These are phyloP conservation scores for Alternaria ventricosa DNA, from an alignment of 2,329 filamentous ascomycete species.

Conservation along the genomic window DNA sequence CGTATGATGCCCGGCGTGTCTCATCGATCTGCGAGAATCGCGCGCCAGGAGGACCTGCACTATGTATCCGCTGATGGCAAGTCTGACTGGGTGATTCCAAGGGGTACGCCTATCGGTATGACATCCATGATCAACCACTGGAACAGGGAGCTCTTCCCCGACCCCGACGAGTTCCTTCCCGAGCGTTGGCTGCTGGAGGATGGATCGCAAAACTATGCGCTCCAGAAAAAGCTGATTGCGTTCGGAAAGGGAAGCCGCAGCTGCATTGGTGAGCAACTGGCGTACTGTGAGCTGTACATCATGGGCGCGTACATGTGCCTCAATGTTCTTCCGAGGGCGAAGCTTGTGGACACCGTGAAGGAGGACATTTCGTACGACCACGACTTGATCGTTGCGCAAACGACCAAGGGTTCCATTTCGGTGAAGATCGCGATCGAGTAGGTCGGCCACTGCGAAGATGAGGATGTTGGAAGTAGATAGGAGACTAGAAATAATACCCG, in stretches of 20 bases:
- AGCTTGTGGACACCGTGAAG: constrained; percentile 30
- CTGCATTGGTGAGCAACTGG: constrained; percentile 42
- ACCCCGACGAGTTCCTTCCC: constrained; percentile 37
- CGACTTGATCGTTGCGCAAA: constrained; percentile 34
- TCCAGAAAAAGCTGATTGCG: constrained; percentile 33
- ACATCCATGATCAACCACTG: constrained; percentile 41
- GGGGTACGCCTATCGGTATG: constrained; percentile 38
- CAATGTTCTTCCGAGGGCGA: constrained; percentile 27
- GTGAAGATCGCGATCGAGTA: constrained; percentile 32
- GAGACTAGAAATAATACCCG: background rate
- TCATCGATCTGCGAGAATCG: constrained; percentile 27
- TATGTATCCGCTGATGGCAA: constrained; percentile 28
- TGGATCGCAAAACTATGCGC: constrained; percentile 23
- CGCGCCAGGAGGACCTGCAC: constrained; percentile 27
- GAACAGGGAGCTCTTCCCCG: constrained; percentile 37
- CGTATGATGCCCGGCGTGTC: constrained; percentile 44
- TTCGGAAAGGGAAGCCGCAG: constrained; percentile 37
- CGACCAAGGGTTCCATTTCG: constrained; percentile 32
- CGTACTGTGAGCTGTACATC: constrained; percentile 34
- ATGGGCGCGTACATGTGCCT: constrained; percentile 32
- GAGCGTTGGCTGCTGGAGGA: constrained; percentile 43
- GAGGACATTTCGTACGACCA: constrained; percentile 35
- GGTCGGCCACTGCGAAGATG: background rate
- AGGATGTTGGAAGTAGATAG: background rate
- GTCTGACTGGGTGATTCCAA: constrained; percentile 30